phyloP scores from a whole-genome alignment of 164 flowering plant genomes.

The Liquidambar formosana region DNA sequence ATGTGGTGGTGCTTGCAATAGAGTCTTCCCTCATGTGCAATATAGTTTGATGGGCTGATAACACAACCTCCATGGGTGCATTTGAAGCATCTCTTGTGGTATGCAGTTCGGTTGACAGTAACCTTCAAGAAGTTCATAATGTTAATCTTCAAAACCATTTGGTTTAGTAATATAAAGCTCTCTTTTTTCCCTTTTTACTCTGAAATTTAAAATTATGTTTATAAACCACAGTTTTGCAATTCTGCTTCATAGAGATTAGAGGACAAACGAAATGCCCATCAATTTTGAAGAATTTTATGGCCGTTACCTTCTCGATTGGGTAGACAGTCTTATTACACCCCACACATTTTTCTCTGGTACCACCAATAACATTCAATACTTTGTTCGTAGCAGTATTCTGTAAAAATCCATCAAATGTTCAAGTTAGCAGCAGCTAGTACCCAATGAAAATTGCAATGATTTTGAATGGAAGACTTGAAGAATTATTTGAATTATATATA shows the following conservation, averaged over 20 bases:
- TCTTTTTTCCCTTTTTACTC: no score
- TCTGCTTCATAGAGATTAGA: no score
- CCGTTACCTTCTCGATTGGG: slow-evolving; percentile 54
- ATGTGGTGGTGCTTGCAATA: slow-evolving; percentile 90
- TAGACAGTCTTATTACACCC: slow-evolving; percentile 81
- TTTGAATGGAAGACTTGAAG: no score
- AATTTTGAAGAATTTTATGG: not conserved
- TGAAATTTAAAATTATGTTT: no score
- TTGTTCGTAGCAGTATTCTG: slow-evolving; percentile 60
- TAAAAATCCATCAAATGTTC: slow-evolving; percentile 5
- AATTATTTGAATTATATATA: no score
- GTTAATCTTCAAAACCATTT: no score
- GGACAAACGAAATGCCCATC: no score
- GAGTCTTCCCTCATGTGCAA: slow-evolving; percentile 86
- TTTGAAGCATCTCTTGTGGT: slow-evolving; percentile 92
- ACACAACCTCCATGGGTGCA: slow-evolving; percentile 90
- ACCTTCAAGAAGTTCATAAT: slow-evolving; percentile 40
- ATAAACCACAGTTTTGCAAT: no score
- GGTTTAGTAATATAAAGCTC: no score
- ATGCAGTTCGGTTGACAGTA: slow-evolving; percentile 71
- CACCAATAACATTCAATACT: slow-evolving; percentile 66
- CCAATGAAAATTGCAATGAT: no score
- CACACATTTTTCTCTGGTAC: slow-evolving; percentile 82
- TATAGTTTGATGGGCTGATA: slow-evolving; percentile 91
- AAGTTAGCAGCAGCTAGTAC: no score